Evolutionary conservation across 441 rosid species (phyloP), one percentile per base, ranked within the genome.

Genomic region (Biscutella auriculata): DNA sequence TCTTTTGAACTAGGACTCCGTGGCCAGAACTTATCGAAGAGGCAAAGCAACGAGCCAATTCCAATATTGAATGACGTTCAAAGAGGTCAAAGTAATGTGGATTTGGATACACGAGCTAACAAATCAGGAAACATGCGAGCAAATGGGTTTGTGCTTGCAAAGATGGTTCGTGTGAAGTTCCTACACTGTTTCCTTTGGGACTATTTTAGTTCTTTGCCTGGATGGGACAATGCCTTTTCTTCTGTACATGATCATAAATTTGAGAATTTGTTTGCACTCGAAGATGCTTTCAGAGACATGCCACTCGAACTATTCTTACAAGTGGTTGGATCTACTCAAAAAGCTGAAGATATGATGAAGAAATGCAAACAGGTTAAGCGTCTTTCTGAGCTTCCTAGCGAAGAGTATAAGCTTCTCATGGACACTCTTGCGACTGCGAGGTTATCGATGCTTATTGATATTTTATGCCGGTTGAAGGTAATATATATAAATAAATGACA

Each of bases 81-180:
- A 73, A 83, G 96, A 77, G 81, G 78, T 72, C 93, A 66, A 62
- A 55, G 33, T 48, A 74, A 54, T 65, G 72, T 65, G 30, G 64
- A 55, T 74, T 73, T 83, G 60, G 86, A 83, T 51, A 75, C 66
- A 9, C 73, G 74, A 66, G 73, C 78, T 65, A 67, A 56, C 71
- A 79, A 70, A 73, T 73, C 78, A 46, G 97, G 84, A 70, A 81
- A 87, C 37, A 87, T 89, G 90, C 89, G 93, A 53, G 77, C 91
- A 62, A 93, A 89, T 76, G 99, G 99, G 61, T 89, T 87, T 79
- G 88, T 89, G 62, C 69, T 83, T 68, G 88, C 96, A 69, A 93
- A 93, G 80, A 87, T 93, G 97, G 83, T 84, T 53, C 95, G 97
- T 21, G 88, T 88, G 34, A 90, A 85, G 70, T 78, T 89, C 71